Percentiles rank a stretch among this genome's conserved stretches.
Evolutionary conservation across 2,329 filamentous ascomycete genomes (phyloP).

Genomic region (Orbilia oligospora): DNA sequence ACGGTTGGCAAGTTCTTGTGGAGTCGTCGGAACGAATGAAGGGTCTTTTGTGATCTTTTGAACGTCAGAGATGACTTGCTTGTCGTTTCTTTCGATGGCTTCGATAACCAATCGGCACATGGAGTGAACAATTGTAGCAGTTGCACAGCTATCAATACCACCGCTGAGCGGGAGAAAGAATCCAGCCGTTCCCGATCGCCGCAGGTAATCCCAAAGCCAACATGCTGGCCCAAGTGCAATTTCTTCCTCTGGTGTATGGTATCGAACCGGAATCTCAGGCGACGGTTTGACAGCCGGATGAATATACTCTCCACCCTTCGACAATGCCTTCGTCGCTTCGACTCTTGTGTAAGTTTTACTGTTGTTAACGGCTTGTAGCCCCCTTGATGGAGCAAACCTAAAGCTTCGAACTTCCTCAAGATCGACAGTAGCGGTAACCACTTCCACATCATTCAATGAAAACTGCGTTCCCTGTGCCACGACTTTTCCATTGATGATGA

Average conservation of each 20-base stretch:
- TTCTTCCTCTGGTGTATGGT: slow-evolving; percentile 76
- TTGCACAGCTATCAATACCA: slow-evolving; percentile 75
- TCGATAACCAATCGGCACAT: slow-evolving; percentile 74
- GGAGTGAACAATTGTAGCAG: slow-evolving; percentile 67
- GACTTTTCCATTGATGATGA: slow-evolving; percentile 75
- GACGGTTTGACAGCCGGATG: slow-evolving; percentile 70
- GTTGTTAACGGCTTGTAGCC: slow-evolving; percentile 72
- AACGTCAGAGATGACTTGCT: slow-evolving; percentile 73
- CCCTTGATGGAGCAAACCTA: slow-evolving; percentile 73
- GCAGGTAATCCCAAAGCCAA: slow-evolving; percentile 77
- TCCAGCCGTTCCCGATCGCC: slow-evolving; percentile 71
- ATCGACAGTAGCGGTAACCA: slow-evolving; percentile 77
- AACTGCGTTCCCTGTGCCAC: slow-evolving; percentile 79
- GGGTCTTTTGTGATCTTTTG: slow-evolving; percentile 70
- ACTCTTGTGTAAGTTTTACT: slow-evolving; percentile 70
- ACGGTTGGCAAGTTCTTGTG: slow-evolving; percentile 73
- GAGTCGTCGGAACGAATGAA: slow-evolving; percentile 70
- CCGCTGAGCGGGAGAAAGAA: slow-evolving; percentile 74
- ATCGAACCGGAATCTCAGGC: slow-evolving; percentile 69
- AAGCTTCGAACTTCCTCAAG: slow-evolving; percentile 79
- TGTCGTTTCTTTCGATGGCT: slow-evolving; percentile 70
- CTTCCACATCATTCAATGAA: slow-evolving; percentile 75
- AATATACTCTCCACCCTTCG: slow-evolving; percentile 67
- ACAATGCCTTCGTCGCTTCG: slow-evolving; percentile 69
- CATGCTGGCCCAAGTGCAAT: slow-evolving; percentile 77